Evolutionary conservation across 257 asterid genomes (phyloP).

Genomic region (Solanum bulbocastanum): DNA sequence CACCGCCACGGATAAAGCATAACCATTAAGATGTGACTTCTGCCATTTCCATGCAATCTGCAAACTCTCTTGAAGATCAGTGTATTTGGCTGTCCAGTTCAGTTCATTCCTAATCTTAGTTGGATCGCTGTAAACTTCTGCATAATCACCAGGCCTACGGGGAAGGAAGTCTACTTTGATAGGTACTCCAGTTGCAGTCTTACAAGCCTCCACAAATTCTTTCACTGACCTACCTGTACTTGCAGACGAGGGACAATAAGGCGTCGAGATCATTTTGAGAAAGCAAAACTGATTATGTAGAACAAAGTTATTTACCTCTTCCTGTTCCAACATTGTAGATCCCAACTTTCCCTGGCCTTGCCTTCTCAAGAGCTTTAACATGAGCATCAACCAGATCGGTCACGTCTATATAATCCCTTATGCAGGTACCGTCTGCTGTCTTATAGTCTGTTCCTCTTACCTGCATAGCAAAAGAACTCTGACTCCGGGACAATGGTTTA

Average conservation of each 20-base stretch:
- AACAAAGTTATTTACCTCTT: conserved; percentile 21
- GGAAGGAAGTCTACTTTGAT: conserved; percentile 76
- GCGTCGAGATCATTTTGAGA: neutral
- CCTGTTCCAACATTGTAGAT: conserved; percentile 89
- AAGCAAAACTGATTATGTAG: neutral
- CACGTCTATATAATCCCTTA: conserved; percentile 79
- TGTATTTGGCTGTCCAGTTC: conserved; percentile 81
- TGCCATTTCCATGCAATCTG: conserved; percentile 94
- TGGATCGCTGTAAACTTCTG: conserved; percentile 85
- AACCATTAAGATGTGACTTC: conserved; percentile 66
- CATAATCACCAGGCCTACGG: conserved; percentile 90
- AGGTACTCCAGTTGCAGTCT: conserved; percentile 71
- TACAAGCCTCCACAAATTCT: conserved; percentile 91
- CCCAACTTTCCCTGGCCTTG: conserved; percentile 56
- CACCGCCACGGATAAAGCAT: conserved; percentile 22
- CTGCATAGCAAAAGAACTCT: conserved; percentile 15
- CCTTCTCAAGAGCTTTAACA: conserved; percentile 80
- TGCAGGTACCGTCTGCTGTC: conserved; percentile 73
- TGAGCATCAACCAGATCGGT: conserved; percentile 89
- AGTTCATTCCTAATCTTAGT: conserved; percentile 57
- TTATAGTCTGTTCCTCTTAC: conserved; percentile 81
- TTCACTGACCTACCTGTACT: conserved; percentile 61
- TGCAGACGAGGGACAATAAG: neutral
- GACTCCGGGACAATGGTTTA: neutral
- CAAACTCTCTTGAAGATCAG: conserved; percentile 62